Evolutionary conservation across 2,329 filamentous ascomycete genomes (phyloP).

Genomic region (Rhynchosporium secalis): DNA sequence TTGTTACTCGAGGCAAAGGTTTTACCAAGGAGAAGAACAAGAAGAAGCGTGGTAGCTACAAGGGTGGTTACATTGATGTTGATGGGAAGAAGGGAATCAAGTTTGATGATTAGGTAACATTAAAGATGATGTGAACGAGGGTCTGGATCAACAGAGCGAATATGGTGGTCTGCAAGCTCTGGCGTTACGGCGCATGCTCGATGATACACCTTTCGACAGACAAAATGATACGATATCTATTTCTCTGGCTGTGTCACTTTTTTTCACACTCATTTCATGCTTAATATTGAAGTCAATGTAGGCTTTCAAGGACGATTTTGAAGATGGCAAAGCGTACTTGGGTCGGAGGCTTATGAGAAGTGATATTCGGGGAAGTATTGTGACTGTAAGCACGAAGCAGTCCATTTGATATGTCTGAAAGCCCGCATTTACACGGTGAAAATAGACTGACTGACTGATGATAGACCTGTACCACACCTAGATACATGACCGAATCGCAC

Average conservation of each 20-base stretch:
- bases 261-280: neutral
- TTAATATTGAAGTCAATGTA: neutral
- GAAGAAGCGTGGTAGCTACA: slow-evolving; percentile 88
- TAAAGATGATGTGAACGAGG: neutral
- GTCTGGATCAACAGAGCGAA: neutral
- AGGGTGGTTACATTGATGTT: slow-evolving; percentile 85
- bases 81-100: slow-evolving; percentile 82
- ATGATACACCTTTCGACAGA: slow-evolving; percentile 14
- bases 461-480: neutral
- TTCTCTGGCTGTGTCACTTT: neutral
- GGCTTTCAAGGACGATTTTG: neutral
- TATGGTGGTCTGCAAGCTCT: neutral
- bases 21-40: slow-evolving; percentile 99
- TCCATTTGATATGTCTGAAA: neutral
- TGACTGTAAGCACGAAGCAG: neutral
- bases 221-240: neutral
- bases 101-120: slow-evolving; percentile 73
- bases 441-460: neutral
- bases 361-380: neutral
- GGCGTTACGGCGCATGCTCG: slow-evolving; percentile 11
- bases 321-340: neutral
- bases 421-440: neutral
- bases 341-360: neutral
- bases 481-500: neutral
- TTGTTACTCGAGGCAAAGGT: slow-evolving; percentile 89